Conservation (phyloP, 768 basidiomycete species). For the Suillus placidus region DNA sequence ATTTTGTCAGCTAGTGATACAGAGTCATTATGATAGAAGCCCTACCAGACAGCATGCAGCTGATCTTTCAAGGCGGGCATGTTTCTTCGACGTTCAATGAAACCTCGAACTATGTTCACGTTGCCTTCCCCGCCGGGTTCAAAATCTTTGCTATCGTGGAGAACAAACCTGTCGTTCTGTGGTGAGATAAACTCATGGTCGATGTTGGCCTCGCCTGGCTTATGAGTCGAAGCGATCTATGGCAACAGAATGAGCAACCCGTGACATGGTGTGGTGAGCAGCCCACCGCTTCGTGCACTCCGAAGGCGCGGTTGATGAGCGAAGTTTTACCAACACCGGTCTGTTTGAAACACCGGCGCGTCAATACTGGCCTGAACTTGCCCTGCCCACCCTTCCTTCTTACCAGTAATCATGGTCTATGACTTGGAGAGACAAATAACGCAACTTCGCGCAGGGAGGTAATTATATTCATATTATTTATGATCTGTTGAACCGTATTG, state of each 20-base stretch:
- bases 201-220: neutral
- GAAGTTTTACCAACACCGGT: neutral
- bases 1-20: neutral
- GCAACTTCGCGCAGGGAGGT: too few species aligned
- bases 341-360: neutral
- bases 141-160: slow-evolving; percentile 2
- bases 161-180: neutral
- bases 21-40: neutral
- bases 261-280: neutral
- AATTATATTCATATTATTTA: too few species aligned
- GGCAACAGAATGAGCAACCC: neutral
- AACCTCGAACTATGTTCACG: neutral
- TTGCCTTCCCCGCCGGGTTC: neutral
- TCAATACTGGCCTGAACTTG: neutral
- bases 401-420: too few species aligned
- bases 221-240: neutral
- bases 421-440: too few species aligned
- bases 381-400: too few species aligned
- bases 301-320: neutral
- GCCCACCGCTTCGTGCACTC: neutral
- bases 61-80: neutral
- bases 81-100: neutral
- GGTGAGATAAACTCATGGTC: neutral
- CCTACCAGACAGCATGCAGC: neutral
- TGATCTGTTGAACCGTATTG: too few species aligned